phyloP scores from a whole-genome alignment of 441 rosid genomes.

The Populus hybrid region DNA sequence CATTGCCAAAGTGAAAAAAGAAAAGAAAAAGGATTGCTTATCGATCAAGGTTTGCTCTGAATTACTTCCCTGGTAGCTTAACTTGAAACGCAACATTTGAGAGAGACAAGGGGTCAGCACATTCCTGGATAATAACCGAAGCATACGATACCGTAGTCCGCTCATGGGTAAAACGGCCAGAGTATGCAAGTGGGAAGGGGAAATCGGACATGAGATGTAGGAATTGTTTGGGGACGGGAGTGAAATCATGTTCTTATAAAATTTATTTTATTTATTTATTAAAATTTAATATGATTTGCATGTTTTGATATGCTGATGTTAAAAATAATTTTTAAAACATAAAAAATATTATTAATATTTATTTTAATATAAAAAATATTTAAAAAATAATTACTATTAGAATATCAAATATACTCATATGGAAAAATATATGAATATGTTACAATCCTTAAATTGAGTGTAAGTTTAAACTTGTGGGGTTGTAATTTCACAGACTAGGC shows the following conservation, averaged over 20 bases:
- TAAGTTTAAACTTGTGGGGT: neutral
- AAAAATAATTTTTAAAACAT: too few relatives aligned
- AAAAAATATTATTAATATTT: too few relatives aligned
- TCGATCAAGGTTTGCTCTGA: neutral
- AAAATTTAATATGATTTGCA: too few relatives aligned
- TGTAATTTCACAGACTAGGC: neutral
- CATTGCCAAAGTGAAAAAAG: neutral
- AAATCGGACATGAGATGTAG: neutral
- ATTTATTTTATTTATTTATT: too few relatives aligned
- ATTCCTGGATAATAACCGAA: neutral
- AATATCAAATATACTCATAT: too few relatives aligned
- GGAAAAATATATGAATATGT: neutral
- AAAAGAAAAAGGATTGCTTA: neutral
- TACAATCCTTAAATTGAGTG: neutral
- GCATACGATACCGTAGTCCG: neutral
- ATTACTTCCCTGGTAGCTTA: neutral
- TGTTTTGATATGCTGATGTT: too few relatives aligned
- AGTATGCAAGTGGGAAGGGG: neutral
- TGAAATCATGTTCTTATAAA: too few relatives aligned
- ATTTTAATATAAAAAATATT: too few relatives aligned
- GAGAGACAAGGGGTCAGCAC: neutral
- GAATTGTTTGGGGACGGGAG: neutral
- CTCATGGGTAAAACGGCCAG: neutral
- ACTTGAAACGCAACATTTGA: neutral
- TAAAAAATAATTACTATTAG: too few relatives aligned